Evolutionary conservation across 140 eudicot species (phyloP).

Genomic region (Cichorium intybus): DNA sequence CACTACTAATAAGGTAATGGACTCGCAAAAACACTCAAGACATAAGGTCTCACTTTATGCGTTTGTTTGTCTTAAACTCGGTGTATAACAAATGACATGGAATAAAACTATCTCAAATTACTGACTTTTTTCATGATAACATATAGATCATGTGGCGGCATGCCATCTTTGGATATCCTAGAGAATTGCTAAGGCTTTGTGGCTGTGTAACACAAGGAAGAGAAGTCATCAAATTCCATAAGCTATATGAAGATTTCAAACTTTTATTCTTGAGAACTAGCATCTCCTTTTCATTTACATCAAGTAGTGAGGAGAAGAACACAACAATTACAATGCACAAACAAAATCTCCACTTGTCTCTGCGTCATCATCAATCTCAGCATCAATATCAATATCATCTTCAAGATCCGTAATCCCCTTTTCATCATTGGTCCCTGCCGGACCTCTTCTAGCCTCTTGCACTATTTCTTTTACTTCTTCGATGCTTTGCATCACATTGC

Average conservation of each 20-base stretch:
- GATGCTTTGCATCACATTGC: conserved; percentile 29
- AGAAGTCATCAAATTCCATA: too few species aligned
- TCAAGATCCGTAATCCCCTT: conserved; percentile 47
- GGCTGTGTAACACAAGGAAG: too few species aligned
- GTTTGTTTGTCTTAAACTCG: too few species aligned
- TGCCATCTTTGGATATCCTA: too few species aligned
- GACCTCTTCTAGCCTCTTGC: conserved; percentile 45
- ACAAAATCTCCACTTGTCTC: conserved; percentile 63
- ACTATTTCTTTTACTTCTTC: conserved; percentile 48
- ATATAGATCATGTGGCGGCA: too few species aligned
- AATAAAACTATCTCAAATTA: too few species aligned
- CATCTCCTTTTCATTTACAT: not conserved
- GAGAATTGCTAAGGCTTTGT: too few species aligned
- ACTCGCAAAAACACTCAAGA: too few species aligned
- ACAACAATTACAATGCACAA: conserved; percentile 39
- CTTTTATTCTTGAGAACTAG: not conserved
- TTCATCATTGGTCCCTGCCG: conserved; percentile 22
- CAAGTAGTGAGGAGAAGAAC: not conserved
- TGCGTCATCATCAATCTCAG: conserved; percentile 40
- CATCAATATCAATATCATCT: conserved; percentile 53
- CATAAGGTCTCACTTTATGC: too few species aligned
- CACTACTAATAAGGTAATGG: too few species aligned
- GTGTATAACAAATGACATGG: too few species aligned
- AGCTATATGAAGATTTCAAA: not conserved
- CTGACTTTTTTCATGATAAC: too few species aligned